phyloP scores from a whole-genome alignment of 2,329 filamentous ascomycete species.

The Colletotrichum tabaci region DNA sequence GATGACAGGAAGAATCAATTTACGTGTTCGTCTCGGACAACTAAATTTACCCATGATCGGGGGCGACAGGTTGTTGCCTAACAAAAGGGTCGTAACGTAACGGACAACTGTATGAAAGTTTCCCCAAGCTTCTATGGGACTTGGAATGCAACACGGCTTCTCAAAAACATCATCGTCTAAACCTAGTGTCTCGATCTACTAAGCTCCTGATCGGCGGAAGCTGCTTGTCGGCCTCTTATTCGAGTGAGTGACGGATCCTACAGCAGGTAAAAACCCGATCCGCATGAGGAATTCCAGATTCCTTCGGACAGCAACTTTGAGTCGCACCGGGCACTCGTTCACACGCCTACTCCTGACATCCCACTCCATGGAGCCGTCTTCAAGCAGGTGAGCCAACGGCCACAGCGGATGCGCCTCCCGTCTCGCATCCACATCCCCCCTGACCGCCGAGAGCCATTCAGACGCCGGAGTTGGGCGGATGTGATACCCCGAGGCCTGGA shows the following conservation, averaged over 20 bases:
- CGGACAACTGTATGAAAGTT: no score
- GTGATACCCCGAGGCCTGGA: constrained; percentile 4
- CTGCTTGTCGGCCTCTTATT: no score
- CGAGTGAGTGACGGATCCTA: not conserved
- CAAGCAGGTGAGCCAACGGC: constrained; percentile 29
- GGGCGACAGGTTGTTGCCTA: no score
- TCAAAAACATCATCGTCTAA: no score
- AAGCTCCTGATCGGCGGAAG: not conserved
- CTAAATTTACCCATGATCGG: no score
- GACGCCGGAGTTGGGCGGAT: not conserved
- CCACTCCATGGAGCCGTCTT: constrained; percentile 17
- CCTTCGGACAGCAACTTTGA: constrained; percentile 26
- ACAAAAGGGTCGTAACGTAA: no score
- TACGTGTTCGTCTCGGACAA: no score
- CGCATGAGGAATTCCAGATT: constrained; percentile 3
- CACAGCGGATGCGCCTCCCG: constrained; percentile 25
- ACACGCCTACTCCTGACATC: not conserved
- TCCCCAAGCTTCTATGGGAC: no score
- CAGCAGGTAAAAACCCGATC: constrained; percentile 6
- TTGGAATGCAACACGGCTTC: no score
- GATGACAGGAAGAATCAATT: no score
- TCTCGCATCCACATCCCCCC: not conserved
- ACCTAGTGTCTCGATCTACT: not conserved
- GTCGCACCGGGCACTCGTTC: not conserved
- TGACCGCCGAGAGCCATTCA: constrained; percentile 13